Base-by-base conservation (phyloP, 306 rosid genomes). In the Sphenostylis stenocarpa region DNA sequence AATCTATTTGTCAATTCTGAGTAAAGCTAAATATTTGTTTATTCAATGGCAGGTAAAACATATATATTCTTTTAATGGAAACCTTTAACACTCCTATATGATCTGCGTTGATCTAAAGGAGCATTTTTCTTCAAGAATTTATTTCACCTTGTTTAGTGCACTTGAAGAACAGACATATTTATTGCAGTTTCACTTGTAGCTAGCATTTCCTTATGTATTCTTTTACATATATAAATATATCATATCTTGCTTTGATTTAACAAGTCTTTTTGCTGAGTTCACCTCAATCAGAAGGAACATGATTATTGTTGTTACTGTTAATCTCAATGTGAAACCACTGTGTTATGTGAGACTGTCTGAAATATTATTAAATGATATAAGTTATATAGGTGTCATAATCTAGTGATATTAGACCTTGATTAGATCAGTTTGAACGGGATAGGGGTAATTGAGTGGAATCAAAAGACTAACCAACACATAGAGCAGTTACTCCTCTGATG, bases 1-100 rank as follows among this genome's bases (percentile, higher is more conserved):
- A 47, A 51, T 70, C 67, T 45, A 23, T 41, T 38, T 81, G 14
- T 62, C 17, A 62, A 15, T 55, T 45, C 15, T 14, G 56, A 64
- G 55, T 71, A 76, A 70, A 60, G 62, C 87, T 84, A 61, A 82
- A 74, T 56, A 34, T 77, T 81, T 81, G 63, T 78, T 77, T 63
- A 73, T 78, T 73, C 23, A 74, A 78, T 81, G 85, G 63, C 83
- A 85, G 77, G 85, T 70, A 77, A 58, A 80, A 77, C 48, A 57
- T 64, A 49, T 67, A 83, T 71, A 76, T 84, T 81, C 58, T 81
- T 81, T 73, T 81, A 73, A 51, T 62, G 83, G 77, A 73, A 73
- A 83, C 56, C 80, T 71, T 80, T 78, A 78, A 73, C 77, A 51
- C 68, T 82, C 60, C 34, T 67, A 38, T 58, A 38, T 73, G 34